Evolutionary conservation across 768 basidiomycete species (phyloP), one percentile per base, ranked within the genome.

Genomic region (Chalciporus sphaerocephalus): DNA sequence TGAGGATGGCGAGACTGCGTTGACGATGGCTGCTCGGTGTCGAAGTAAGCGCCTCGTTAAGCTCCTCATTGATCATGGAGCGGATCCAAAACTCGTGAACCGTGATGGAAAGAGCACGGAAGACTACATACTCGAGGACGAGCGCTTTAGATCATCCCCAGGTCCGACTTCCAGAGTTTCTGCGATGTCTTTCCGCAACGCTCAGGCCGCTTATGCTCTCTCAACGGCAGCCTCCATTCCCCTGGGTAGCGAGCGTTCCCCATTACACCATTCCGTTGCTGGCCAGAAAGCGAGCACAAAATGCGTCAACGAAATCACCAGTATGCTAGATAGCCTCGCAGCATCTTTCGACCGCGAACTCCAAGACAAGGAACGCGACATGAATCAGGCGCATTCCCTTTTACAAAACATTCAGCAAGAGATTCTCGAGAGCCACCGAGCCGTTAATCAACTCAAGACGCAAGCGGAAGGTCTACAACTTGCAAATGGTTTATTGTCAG

Each of bases 61-160:
- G 64, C 76, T 95, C 27, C 79, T 99, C 41, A 86, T 99, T 48
- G 94, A 99, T 66, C 88, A 97, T 57, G 93, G 92, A 6, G 96
- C 92, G 1, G 90, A 98, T 62, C 93, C 95, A 5, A 96, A 96
- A 68, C 81, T 98, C 51, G 75, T 82, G 50, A 99, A 99, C 61
- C 78, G 85, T 46, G 96, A 99, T 57, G 90, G 92, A 38, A 98
- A 98, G 71, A 93, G 85, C 48, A 89, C 96, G 2, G 95, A 99
- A 68, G 96, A 98, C 63, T 99, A 98, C 60, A 98, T 99, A 52
- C 76, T 99, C 27, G 96, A 99, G 65, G 96, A 99, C 62, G 96
- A 98, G 65, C 82, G 94, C 38, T 97, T 97, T 70, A 79, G 95
- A 30, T 88, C 90, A 1, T 95, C 92, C 6, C 94, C 94, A 2